These are phyloP conservation scores for Phytopythium mirpurense DNA, from an alignment of 352 stramenopile genomes.

Conservation along the genomic window DNA sequence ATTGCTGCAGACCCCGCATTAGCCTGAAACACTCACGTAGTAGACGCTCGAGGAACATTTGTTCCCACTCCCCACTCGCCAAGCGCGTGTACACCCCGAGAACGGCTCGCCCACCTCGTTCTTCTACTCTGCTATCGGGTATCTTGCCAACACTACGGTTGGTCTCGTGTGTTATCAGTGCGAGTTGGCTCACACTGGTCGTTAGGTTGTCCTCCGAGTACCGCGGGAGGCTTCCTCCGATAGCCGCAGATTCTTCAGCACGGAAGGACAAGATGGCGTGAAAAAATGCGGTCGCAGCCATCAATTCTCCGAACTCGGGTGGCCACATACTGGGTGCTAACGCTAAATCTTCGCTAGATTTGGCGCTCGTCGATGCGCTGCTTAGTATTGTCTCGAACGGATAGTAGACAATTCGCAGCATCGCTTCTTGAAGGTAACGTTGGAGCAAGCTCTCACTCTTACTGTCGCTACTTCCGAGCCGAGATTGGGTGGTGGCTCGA, in stretches of 20 bases:
- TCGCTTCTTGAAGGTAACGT: background rate
- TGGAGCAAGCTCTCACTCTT: background rate
- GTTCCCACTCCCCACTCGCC: background rate
- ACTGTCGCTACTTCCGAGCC: background rate
- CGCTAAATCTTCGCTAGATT: background rate
- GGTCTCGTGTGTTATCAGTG: background rate
- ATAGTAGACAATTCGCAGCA: background rate
- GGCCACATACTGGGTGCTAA: background rate
- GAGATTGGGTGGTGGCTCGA: background rate
- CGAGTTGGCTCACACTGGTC: background rate
- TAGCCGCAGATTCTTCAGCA: conserved; percentile 1
- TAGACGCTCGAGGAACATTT: background rate
- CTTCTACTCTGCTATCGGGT: background rate
- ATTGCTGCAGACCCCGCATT: background rate
- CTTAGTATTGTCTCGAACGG: background rate
- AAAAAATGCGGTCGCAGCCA: background rate
- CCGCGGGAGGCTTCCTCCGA: background rate
- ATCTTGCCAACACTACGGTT: background rate
- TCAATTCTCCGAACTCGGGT: background rate
- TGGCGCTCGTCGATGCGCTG: background rate
- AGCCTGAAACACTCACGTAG: background rate
- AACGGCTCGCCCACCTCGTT: background rate
- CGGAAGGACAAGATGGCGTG: background rate
- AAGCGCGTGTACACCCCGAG: background rate
- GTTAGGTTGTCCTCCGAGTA: background rate